Evolutionary conservation across 345 rosid genomes (phyloP).

Genomic region (Bruguiera gymnorhiza): DNA sequence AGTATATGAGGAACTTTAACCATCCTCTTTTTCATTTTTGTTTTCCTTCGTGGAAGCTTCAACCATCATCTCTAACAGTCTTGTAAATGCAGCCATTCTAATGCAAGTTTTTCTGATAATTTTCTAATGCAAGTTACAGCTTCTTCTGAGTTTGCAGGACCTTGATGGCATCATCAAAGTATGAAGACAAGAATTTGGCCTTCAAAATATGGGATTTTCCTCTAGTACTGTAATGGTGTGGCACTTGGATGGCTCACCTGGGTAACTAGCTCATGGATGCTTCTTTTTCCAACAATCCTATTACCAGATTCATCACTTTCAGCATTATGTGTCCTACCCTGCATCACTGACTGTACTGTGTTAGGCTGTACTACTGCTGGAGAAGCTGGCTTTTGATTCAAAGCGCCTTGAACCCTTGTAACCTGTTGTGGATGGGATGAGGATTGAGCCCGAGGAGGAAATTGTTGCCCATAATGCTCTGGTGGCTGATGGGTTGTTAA

Average conservation of each 20-base stretch:
- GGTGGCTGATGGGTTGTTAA: slow-evolving; percentile 48
- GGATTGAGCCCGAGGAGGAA: slow-evolving; percentile 50
- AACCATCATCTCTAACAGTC: too few species aligned
- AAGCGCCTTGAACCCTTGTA: slow-evolving; percentile 38
- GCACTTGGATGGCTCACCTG: slow-evolving; percentile 50
- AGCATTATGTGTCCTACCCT: slow-evolving; percentile 39
- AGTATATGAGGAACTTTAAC: too few species aligned
- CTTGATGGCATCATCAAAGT: too few species aligned
- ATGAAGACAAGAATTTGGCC: too few species aligned
- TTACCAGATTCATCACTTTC: slow-evolving; percentile 59
- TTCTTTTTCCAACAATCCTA: slow-evolving; percentile 80
- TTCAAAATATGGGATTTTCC: too few species aligned
- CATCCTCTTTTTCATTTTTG: too few species aligned
- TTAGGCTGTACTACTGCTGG: slow-evolving; percentile 42
- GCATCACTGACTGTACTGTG: slow-evolving; percentile 40
- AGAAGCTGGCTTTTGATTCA: slow-evolving; percentile 55
- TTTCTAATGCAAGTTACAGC: too few species aligned
- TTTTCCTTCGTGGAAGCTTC: too few species aligned
- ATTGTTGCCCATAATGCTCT: slow-evolving; percentile 54
- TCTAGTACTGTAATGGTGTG: too few species aligned
- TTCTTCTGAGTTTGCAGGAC: too few species aligned
- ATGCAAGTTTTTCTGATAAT: too few species aligned
- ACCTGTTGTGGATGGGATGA: slow-evolving; percentile 61
- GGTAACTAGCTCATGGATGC: slow-evolving; percentile 73
- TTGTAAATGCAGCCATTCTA: too few species aligned